Evolutionary conservation across 1,284 basidiomycete genomes (phyloP).

Genomic region (Chalciporus sp.): DNA sequence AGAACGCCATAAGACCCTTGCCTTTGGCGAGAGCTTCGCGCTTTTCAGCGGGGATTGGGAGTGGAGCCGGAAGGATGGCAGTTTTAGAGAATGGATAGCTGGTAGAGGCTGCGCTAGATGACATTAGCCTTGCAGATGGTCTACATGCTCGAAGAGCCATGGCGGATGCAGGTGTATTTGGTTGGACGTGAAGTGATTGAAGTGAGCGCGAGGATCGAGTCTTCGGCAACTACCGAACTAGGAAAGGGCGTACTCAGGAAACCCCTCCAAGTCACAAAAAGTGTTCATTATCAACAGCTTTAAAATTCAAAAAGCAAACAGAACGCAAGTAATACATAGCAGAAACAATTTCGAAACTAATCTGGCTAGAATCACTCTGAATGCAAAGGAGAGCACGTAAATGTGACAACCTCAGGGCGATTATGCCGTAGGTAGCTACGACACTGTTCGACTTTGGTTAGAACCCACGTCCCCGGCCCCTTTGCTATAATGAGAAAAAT

Average conservation of each 20-base stretch:
- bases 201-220: neutral
- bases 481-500: constrained; percentile 32
- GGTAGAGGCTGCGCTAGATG: constrained; percentile 24
- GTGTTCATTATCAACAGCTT: constrained; percentile 30
- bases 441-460: constrained; percentile 40
- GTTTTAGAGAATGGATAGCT: constrained; percentile 78
- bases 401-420: constrained; percentile 14
- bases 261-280: neutral
- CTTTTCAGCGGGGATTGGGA: constrained; percentile 43
- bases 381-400: constrained; percentile 8
- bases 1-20: constrained; percentile 78
- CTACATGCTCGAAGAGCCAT: constrained; percentile 19
- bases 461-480: constrained; percentile 72
- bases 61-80: constrained; percentile 56
- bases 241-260: neutral
- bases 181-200: neutral
- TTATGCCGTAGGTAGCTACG: constrained; percentile 11
- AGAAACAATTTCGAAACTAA: constrained; percentile 23
- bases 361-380: constrained; percentile 11
- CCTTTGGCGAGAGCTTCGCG: constrained; percentile 56
- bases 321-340: constrained; percentile 31
- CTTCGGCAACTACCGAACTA: constrained; percentile 15
- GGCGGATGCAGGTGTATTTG: neutral
- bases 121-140: constrained; percentile 26
- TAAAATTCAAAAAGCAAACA: constrained; percentile 24